Conservation (phyloP, 495 filamentous ascomycete genomes). For the Cercophora sp. region DNA sequence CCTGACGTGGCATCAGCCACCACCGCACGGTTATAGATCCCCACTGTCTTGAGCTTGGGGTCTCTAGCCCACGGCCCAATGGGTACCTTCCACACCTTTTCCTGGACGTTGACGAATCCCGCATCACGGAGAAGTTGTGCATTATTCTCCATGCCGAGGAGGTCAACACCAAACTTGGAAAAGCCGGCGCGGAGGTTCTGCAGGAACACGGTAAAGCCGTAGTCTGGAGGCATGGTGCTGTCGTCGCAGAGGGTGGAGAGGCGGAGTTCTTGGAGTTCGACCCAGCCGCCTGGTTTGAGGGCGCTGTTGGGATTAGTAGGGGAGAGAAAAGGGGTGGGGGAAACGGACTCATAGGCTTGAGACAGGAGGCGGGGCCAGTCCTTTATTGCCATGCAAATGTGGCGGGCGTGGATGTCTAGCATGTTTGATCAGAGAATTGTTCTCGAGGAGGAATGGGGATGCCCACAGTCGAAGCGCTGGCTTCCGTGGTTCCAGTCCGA, state of each 20-base stretch:
- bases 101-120: slow-evolving; percentile 59
- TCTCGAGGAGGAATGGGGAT: no score
- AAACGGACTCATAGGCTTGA: not conserved
- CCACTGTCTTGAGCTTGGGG: slow-evolving; percentile 46
- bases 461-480: slow-evolving; percentile 53
- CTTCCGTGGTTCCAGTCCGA: slow-evolving; percentile 44
- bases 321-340: not conserved
- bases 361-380: slow-evolving; percentile 36
- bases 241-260: slow-evolving; percentile 41
- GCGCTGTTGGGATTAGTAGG: not conserved
- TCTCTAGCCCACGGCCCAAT: slow-evolving; percentile 56
- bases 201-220: slow-evolving; percentile 27
- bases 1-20: slow-evolving; percentile 41
- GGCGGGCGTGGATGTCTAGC: slow-evolving; percentile 50
- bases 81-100: slow-evolving; percentile 49
- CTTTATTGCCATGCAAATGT: slow-evolving; percentile 46
- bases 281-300: slow-evolving; percentile 45
- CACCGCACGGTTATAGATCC: slow-evolving; percentile 39
- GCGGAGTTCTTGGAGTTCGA: slow-evolving; percentile 49
- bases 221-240: slow-evolving; percentile 28
- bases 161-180: slow-evolving; percentile 32
- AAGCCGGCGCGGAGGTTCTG: not conserved
- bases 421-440: no score
- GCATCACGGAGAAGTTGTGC: slow-evolving; percentile 45
- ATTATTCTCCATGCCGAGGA: slow-evolving; percentile 47